Base-by-base conservation (phyloP, 805 yeast genomes). In the Suhomyces faveliae region DNA sequence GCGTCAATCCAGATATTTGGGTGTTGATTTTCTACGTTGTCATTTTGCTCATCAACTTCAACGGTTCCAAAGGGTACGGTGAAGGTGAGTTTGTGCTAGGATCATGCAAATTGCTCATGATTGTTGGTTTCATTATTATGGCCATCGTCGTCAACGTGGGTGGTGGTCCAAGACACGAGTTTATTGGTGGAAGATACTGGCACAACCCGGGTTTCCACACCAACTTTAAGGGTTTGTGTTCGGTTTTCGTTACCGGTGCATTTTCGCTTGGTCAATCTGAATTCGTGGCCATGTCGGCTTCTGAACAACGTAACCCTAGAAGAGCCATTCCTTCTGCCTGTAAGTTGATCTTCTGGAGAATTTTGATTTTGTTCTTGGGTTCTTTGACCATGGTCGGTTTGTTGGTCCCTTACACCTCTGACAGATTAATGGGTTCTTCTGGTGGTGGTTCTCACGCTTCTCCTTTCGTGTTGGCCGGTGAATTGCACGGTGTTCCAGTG, bases 1-100 rank as follows among this genome's bases (percentile, higher is more conserved):
- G 45, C 4, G 70, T 82, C 42, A 76, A 81, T 55, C 70, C 86
- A 1, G 85, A 80, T 54, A 79, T 74, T 4, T 83, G 78, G 63
- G 84, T 83, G 15, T 68, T 74, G 1, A 76, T 82, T 3, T 79
- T 83, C 57, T 76, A 70, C 46, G 57, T 68, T 9, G 63, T 81
- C 6, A 70, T 82, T 24, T 55, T 77, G 10, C 49, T 64, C 23
- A 71, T 82, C 49, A 74, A 73, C 55, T 72, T 74, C 40, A 62
- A 66, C 51, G 80, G 80, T 43, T 71, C 77, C 43, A 68, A 66
- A 48, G 80, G 78, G 44, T 76, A 71, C 52, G 78, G 75, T 45
- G 73, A 70, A 56, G 76, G 73, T 41, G 77, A 72, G 52, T 71
- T 72, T 35, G 44, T 67, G 35, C 61, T 72, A 59, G 73, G 73